Conservation (phyloP, 2,329 filamentous ascomycete species). For the Diaporthe capsici region DNA sequence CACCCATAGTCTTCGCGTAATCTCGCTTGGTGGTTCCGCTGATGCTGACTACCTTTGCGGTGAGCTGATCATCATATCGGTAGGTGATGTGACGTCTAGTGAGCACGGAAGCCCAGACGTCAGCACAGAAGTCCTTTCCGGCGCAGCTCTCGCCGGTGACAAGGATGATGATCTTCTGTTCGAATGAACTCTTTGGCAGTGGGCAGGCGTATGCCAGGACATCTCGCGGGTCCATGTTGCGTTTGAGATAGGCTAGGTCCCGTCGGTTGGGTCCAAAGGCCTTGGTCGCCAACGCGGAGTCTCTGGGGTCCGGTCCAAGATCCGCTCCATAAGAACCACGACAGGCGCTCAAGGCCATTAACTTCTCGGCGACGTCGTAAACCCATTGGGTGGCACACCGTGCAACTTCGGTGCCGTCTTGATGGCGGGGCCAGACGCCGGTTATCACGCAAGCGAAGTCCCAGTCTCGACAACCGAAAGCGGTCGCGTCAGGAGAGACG, state of each 20-base stretch:
- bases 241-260: constrained; percentile 67
- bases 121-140: constrained; percentile 74
- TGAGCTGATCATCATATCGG: too few relatives aligned
- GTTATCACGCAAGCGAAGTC: constrained; percentile 75
- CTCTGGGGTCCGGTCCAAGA: constrained; percentile 73
- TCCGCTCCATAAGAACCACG: constrained; percentile 71
- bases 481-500: constrained; percentile 60
- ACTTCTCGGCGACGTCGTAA: constrained; percentile 61
- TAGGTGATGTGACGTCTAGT: constrained; percentile 32
- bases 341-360: constrained; percentile 62
- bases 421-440: constrained; percentile 70
- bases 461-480: constrained; percentile 76
- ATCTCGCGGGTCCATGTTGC: constrained; percentile 60
- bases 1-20: constrained; percentile 65
- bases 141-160: constrained; percentile 68
- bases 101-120: constrained; percentile 63
- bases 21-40: constrained; percentile 70
- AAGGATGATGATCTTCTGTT: constrained; percentile 67
- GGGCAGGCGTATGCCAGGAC: constrained; percentile 70
- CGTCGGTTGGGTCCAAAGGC: constrained; percentile 70
- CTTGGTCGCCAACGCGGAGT: constrained; percentile 61
- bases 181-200: constrained; percentile 55
- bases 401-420: constrained; percentile 61
- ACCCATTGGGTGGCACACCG: constrained; percentile 65
- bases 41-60: constrained; percentile 59